These are phyloP conservation scores for Vaccinium myrtillus DNA, from an alignment of 148 eudicot genomes.

Conservation along the genomic window DNA sequence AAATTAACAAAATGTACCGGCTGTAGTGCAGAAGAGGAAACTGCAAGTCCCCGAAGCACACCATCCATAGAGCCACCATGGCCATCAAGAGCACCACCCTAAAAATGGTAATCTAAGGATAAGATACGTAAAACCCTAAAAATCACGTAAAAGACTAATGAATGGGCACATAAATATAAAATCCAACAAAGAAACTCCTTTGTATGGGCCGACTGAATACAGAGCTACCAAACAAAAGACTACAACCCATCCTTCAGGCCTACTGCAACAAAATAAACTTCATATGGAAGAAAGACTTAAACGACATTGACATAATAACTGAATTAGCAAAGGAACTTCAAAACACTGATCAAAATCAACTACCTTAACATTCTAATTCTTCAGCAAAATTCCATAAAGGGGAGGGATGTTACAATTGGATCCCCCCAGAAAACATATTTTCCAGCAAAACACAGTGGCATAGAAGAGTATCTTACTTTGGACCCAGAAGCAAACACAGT, in stretches of 20 bases:
- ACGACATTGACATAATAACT: not conserved
- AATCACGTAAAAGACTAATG: not conserved
- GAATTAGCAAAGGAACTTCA: not conserved
- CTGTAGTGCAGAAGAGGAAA: slow-evolving; percentile 44
- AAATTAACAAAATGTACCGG: slow-evolving; percentile 33
- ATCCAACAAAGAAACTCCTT: not conserved
- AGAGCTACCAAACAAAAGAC: not conserved
- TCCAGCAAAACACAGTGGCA: not conserved
- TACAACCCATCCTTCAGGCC: not conserved
- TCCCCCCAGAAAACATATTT: not conserved
- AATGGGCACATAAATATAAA: not conserved
- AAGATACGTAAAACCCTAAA: not conserved
- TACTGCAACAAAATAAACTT: not conserved
- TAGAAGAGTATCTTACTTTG: not conserved
- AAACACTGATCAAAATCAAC: not conserved
- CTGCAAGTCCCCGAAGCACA: slow-evolving; percentile 35
- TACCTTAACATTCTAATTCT: not conserved
- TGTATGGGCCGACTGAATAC: not conserved
- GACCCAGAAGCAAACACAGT: not conserved
- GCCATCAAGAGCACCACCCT: slow-evolving; percentile 51
- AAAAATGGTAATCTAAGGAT: slow-evolving; percentile 2
- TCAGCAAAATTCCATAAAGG: not conserved
- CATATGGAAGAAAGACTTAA: not conserved
- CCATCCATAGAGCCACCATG: slow-evolving; percentile 47
- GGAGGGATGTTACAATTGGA: not conserved